Evolutionary conservation across 331 rosid species (phyloP).

Genomic region (Arachis monticola): DNA sequence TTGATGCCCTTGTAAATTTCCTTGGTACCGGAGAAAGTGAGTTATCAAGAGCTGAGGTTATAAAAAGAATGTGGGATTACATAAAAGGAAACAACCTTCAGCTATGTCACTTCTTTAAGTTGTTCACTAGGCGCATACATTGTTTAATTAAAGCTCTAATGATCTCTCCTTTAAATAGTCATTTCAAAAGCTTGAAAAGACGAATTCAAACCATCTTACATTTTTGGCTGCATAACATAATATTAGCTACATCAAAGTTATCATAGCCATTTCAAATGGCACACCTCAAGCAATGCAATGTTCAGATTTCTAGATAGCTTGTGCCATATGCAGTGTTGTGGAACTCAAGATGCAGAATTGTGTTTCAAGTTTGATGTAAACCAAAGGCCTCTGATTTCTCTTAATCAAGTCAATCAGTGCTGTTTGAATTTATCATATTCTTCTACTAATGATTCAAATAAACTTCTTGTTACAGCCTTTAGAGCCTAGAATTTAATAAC

Average conservation of each 20-base stretch:
- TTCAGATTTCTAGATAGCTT: background rate
- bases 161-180: conserved; percentile 14
- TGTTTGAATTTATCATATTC: background rate
- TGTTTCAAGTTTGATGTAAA: no score
- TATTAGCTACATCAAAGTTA: conserved; percentile 7
- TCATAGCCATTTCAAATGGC: background rate
- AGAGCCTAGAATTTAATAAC: conserved; percentile 5
- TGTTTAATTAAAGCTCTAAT: conserved; percentile 4
- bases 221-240: conserved; percentile 26
- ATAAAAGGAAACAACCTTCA: conserved; percentile 24
- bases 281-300: background rate
- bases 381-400: no score
- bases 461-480: background rate
- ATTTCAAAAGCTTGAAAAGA: conserved; percentile 24
- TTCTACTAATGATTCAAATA: background rate
- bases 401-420: background rate
- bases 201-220: background rate
- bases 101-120: conserved; percentile 53
- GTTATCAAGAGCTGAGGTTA: no score
- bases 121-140: background rate
- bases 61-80: no score
- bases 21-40: conserved; percentile 2
- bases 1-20: conserved; percentile 69
- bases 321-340: background rate
- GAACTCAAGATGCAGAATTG: background rate